Evolutionary conservation across 2,329 filamentous ascomycete genomes (phyloP).

Genomic region (Bipolaris cookei): DNA sequence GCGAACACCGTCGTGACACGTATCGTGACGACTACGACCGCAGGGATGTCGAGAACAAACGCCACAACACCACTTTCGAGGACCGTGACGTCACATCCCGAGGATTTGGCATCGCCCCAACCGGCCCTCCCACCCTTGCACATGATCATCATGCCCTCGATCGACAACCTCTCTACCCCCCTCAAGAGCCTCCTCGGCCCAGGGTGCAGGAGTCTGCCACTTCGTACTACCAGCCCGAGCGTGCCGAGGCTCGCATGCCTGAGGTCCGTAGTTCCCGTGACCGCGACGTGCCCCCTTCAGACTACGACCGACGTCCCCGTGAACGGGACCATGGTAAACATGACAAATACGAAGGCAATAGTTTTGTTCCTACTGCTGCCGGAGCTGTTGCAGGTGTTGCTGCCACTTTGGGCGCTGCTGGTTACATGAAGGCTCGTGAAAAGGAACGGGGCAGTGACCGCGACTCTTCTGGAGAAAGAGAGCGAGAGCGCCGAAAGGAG

Average conservation of each 20-base stretch:
- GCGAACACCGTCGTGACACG: constrained; percentile 49
- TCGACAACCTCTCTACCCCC: constrained; percentile 39
- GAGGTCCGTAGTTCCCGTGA: constrained; percentile 35
- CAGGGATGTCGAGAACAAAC: constrained; percentile 48
- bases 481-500: constrained; percentile 49
- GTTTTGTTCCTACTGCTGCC: constrained; percentile 33
- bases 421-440: constrained; percentile 41
- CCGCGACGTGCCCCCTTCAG: constrained; percentile 29
- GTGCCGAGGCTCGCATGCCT: constrained; percentile 39
- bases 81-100: constrained; percentile 55
- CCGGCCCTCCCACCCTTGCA: constrained; percentile 19
- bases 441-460: constrained; percentile 32
- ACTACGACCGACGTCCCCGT: constrained; percentile 43
- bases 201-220: constrained; percentile 27
- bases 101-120: constrained; percentile 55
- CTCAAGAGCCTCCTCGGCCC: constrained; percentile 24
- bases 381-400: constrained; percentile 41
- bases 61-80: constrained; percentile 45
- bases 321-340: constrained; percentile 37
- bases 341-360: constrained; percentile 14
- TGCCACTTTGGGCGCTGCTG: constrained; percentile 40
- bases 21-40: constrained; percentile 55
- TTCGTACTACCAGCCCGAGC: constrained; percentile 36
- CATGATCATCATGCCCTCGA: constrained; percentile 51
- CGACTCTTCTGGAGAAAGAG: constrained; percentile 37